These are phyloP conservation scores for Fusarium sp. DNA, from an alignment of 2,329 filamentous ascomycete species.

Conservation along the genomic window DNA sequence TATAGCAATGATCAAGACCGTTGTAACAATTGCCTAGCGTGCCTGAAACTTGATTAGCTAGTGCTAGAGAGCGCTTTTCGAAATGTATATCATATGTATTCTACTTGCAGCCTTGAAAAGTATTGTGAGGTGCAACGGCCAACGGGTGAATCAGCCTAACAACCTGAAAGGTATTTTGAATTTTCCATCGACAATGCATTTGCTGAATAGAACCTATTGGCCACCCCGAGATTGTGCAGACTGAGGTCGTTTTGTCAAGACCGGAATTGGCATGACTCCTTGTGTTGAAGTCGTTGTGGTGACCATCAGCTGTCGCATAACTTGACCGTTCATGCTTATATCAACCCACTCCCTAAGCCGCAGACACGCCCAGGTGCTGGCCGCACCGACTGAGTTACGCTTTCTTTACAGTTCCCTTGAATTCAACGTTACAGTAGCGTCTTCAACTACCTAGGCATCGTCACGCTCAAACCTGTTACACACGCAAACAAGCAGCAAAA, in stretches of 20 bases:
- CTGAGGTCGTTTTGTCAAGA: neutral
- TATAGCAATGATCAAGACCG: neutral
- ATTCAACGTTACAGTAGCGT: neutral
- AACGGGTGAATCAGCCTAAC: neutral
- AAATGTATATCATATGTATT: no score
- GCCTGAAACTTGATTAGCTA: neutral
- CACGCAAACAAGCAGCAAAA: slow-evolving; percentile 6
- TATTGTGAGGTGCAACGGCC: neutral
- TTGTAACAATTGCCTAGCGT: no score
- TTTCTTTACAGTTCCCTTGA: neutral
- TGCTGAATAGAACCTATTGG: neutral
- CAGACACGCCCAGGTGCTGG: neutral
- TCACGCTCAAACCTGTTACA: neutral
- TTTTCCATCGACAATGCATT: neutral
- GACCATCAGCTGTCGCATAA: neutral
- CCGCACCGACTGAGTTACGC: neutral
- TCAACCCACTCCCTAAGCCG: neutral
- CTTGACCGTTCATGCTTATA: neutral
- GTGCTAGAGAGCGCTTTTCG: neutral
- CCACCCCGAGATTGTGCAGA: neutral
- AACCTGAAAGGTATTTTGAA: neutral
- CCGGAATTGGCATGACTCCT: neutral
- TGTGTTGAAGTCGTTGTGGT: neutral
- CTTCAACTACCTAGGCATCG: neutral
- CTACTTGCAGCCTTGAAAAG: neutral